These are phyloP conservation scores for Haplosporangium sp. DNA, from an alignment of 371 early-diverging fungal genomes.

Conservation along the genomic window DNA sequence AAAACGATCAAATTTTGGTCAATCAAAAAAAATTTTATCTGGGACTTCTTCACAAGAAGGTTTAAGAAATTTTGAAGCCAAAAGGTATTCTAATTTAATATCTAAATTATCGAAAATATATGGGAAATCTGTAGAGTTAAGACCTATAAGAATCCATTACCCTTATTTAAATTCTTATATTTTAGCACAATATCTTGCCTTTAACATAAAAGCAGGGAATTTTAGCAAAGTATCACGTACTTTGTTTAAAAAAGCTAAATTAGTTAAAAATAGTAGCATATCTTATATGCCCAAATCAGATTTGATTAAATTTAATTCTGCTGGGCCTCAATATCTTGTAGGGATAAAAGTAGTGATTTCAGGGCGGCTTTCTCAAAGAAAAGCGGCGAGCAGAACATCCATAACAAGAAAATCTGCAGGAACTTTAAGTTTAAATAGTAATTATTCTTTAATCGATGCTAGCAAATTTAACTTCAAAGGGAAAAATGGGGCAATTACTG, in stretches of 20 bases:
- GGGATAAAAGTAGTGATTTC: constrained; percentile 30
- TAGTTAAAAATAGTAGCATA: constrained; percentile 21
- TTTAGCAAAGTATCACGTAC: constrained; percentile 21
- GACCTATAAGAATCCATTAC: constrained; percentile 43
- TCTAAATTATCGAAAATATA: constrained; percentile 34
- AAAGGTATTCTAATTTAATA: constrained; percentile 27
- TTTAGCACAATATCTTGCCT: constrained; percentile 39
- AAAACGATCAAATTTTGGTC: constrained; percentile 24
- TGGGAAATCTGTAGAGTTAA: constrained; percentile 41
- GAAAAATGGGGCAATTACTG: constrained; percentile 36
- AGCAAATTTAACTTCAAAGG: constrained; percentile 33
- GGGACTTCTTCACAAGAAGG: constrained; percentile 29
- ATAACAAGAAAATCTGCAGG: constrained; percentile 30
- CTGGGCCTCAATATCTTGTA: constrained; percentile 17
- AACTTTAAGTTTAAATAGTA: constrained; percentile 31
- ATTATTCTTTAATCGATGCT: constrained; percentile 37
- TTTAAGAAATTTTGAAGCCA: constrained; percentile 23
- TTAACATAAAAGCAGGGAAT: constrained; percentile 31
- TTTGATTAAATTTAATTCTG: constrained; percentile 25
- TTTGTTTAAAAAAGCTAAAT: constrained; percentile 52
- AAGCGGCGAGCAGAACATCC: constrained; percentile 24
- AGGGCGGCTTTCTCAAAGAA: constrained; percentile 32
- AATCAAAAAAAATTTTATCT: constrained; percentile 41
- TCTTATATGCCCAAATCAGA: constrained; percentile 12
- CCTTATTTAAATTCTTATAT: constrained; percentile 45